Base-by-base conservation (phyloP, 345 rosid genomes). In the Viola odorata region DNA sequence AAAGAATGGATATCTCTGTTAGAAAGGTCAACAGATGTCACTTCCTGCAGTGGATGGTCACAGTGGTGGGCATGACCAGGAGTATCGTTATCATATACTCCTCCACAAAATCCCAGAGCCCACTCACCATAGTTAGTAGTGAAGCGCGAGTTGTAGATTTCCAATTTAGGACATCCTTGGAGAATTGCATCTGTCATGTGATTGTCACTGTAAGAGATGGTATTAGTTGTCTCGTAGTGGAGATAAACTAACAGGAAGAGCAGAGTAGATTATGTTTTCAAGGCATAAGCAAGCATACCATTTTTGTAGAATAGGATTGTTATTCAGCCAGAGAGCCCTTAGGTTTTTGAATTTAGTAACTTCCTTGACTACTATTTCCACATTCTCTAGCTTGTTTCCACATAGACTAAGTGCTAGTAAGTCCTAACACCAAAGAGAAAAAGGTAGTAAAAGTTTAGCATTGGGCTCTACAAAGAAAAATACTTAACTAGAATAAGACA, bases 31-130 rank as follows among this genome's bases (percentile, higher is more conserved):
- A 92, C 90, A 23, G 91, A 75, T 45, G 85, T 79, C 77, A 87
- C 85, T 65, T 65, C 40, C 53, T 71, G 72, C 79, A 92, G 73
- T 45, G 81, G 79, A 54, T 57, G 66, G 61, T 78, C 73, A 59
- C 55, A 75, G 61, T 76, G 74, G 53, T 61, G 48, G 61, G 50
- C 45, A 65, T 49, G 64, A 63, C 77, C 81, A 37, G 92, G 95
- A 73, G 81, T 77, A 73, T 84, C 89, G 77, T 87, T 85, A 53
- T 72, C 82, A 75, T 70, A 77, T 14, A 83, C 53, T 53, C 75
- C 94, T 57, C 78, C 97, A 73, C 94, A 87, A 69, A 81, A 89
- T 50, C 91, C 94, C 76, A 92, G 80, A 5, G 98, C 98, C 98
- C 96, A 92, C 14, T 54, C 62, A 45, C 96, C 90, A 65, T 74